Conservation (phyloP, 495 filamentous ascomycete species). For the Oleoguttula mirabilis region DNA sequence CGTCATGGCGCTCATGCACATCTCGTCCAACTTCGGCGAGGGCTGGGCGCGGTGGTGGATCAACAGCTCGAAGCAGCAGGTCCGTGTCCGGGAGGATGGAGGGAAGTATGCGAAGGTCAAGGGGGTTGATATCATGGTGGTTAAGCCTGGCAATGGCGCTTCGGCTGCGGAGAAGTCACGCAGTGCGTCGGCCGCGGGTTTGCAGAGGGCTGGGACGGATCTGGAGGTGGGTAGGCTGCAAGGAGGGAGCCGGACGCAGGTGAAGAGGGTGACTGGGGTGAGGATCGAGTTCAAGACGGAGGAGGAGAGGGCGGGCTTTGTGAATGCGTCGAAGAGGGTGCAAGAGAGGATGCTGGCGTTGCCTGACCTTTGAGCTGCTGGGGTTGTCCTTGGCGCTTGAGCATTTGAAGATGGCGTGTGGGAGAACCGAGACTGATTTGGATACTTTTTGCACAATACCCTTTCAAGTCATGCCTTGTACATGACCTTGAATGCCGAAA, state of each 20-base stretch:
- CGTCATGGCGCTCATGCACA: conserved; percentile 30
- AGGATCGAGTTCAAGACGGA: conserved; percentile 28
- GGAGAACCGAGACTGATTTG: too few species aligned
- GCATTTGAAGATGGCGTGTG: not conserved
- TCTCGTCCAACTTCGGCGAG: conserved; percentile 26
- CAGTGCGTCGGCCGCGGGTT: not conserved
- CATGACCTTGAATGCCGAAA: not conserved
- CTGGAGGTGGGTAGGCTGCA: not conserved
- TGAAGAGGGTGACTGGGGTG: conserved; percentile 21
- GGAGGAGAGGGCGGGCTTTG: conserved; percentile 26
- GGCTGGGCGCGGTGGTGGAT: conserved; percentile 31
- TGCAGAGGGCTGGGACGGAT: conserved; percentile 10
- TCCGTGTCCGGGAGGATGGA: conserved; percentile 27
- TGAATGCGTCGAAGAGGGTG: conserved; percentile 21
- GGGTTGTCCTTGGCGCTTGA: not conserved
- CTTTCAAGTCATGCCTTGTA: not conserved
- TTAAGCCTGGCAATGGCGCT: conserved; percentile 11
- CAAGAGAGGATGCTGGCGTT: conserved; percentile 23
- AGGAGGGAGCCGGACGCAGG: conserved; percentile 7
- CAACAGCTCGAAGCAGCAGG: conserved; percentile 21
- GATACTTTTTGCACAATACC: not conserved
- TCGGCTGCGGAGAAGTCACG: conserved; percentile 2
- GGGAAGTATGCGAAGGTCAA: conserved; percentile 25
- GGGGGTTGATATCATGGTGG: conserved; percentile 26
- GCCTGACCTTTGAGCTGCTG: conserved; percentile 22